These are phyloP conservation scores for Flaveria bidentis DNA, from an alignment of 129 eudicot species.

Conservation along the genomic window DNA sequence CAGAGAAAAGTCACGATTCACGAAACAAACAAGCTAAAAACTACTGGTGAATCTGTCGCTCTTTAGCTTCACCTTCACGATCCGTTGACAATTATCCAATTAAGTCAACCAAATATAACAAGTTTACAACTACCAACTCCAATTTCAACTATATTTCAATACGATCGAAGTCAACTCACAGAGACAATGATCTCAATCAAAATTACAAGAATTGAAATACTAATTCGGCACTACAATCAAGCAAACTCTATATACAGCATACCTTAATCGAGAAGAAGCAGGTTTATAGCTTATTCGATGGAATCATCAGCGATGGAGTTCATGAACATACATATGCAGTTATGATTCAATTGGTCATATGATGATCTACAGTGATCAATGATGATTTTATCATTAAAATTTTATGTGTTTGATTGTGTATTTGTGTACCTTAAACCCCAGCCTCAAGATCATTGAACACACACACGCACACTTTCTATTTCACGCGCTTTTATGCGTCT, in stretches of 20 bases:
- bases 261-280: conserved; percentile 34
- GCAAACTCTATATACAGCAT: not conserved
- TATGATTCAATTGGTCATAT: conserved; percentile 5
- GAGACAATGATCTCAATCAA: conserved; percentile 21
- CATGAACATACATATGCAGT: conserved; percentile 10
- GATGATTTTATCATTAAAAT: not conserved
- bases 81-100: conserved; percentile 10
- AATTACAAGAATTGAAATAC: not conserved
- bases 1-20: not conserved
- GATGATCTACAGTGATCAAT: conserved; percentile 18
- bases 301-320: conserved; percentile 26
- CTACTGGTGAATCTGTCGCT: not conserved
- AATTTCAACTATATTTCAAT: not conserved
- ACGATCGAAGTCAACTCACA: conserved; percentile 7
- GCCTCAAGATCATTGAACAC: conserved; percentile 20
- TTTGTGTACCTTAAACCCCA: not conserved
- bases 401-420: too few species aligned
- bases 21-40: not conserved
- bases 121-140: not conserved
- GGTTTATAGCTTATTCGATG: conserved; percentile 9
- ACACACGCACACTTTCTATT: not conserved
- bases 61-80: conserved; percentile 14
- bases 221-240: not conserved
- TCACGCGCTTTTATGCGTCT: conserved; percentile 40
- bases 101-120: conserved; percentile 16